Evolutionary conservation across 2,329 filamentous ascomycete genomes (phyloP).

Genomic region (Raffaelea albimanens): DNA sequence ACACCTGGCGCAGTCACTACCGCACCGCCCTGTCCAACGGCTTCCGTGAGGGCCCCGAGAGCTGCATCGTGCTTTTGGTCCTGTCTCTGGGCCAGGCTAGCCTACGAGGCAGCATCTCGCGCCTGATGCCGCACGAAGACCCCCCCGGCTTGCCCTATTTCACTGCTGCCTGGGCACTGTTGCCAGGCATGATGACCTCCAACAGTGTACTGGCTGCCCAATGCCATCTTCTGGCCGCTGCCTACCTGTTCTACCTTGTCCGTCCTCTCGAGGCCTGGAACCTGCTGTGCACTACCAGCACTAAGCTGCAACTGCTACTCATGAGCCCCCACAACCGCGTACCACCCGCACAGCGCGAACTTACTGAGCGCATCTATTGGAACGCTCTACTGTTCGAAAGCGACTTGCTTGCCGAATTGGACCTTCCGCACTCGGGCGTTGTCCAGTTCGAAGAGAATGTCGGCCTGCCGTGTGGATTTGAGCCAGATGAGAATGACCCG

Average conservation of each 20-base stretch:
- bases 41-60: constrained; percentile 71
- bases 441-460: constrained; percentile 75
- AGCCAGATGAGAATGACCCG: constrained; percentile 51
- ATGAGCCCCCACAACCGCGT: constrained; percentile 61
- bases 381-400: constrained; percentile 74
- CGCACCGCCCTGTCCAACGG: constrained; percentile 64
- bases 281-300: constrained; percentile 67
- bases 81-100: constrained; percentile 70
- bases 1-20: constrained; percentile 70
- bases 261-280: constrained; percentile 78
- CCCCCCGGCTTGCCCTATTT: constrained; percentile 73
- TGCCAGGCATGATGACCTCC: constrained; percentile 70
- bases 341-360: constrained; percentile 59
- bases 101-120: constrained; percentile 65
- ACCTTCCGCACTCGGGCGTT: constrained; percentile 74
- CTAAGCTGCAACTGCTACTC: constrained; percentile 70
- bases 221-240: constrained; percentile 70
- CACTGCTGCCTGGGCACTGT: constrained; percentile 66
- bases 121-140: constrained; percentile 57
- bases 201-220: constrained; percentile 72
- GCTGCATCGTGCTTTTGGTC: constrained; percentile 72
- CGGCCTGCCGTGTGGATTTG: constrained; percentile 68
- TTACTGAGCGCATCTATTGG: constrained; percentile 76
- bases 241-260: constrained; percentile 75
- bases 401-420: constrained; percentile 68